A percentile compares a stretch with the other conserved stretches of the same genome.
Conservation (phyloP, 1,139 yeast species). For the Diutina neorugosa region DNA sequence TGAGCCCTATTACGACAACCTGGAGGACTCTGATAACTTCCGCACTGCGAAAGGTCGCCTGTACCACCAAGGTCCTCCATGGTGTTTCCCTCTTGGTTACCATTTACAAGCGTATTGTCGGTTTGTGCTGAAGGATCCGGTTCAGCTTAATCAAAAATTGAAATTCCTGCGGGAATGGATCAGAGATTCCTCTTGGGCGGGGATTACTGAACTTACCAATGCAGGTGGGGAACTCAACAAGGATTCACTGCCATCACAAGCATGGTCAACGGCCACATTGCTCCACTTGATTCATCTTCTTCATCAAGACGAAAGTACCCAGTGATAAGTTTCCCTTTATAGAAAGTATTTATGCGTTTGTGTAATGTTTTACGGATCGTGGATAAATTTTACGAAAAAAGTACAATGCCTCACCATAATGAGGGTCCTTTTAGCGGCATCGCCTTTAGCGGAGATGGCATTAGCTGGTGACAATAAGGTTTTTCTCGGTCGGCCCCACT, state of each 20-base stretch:
- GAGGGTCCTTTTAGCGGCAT: background rate
- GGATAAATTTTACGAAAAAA: background rate
- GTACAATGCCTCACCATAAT: background rate
- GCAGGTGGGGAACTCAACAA: conserved; percentile 69
- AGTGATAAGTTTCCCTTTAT: background rate
- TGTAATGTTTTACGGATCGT: background rate
- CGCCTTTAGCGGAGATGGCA: background rate
- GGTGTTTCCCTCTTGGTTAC: conserved; percentile 91
- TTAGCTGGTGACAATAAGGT: background rate
- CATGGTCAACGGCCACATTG: conserved; percentile 87
- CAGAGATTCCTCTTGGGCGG: conserved; percentile 75
- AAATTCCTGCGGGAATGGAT: conserved; percentile 62
- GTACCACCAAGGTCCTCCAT: conserved; percentile 97
- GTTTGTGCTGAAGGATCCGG: conserved; percentile 39
- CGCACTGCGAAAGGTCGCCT: conserved; percentile 92
- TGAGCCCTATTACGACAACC: conserved; percentile 75
- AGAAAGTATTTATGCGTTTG: background rate
- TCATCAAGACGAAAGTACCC: background rate
- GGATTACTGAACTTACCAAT: conserved; percentile 84
- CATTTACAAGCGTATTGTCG: conserved; percentile 52
- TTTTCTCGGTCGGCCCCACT: background rate
- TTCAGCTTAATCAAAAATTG: conserved; percentile 40
- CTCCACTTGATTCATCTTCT: conserved; percentile 40
- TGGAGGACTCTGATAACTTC: conserved; percentile 74
- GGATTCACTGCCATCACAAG: conserved; percentile 93